These are phyloP conservation scores for Chimonanthus salicifolius DNA, from an alignment of 164 flowering plant genomes.

Conservation along the genomic window DNA sequence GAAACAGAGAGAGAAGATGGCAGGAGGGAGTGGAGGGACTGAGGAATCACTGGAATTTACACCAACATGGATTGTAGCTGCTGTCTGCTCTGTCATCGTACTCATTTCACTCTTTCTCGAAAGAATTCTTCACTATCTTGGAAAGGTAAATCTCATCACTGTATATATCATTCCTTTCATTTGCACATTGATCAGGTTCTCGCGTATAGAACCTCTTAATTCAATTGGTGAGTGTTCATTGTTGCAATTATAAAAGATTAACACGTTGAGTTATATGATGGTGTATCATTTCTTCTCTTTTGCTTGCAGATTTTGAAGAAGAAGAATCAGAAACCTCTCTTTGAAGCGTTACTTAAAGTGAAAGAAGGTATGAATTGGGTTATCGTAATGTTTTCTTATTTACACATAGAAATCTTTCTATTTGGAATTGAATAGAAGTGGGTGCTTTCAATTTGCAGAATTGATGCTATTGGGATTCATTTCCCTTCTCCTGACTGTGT, in stretches of 20 bases:
- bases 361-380: constrained; percentile 55
- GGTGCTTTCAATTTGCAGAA: constrained; percentile 36
- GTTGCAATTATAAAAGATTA: no score
- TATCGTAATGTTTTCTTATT: no score
- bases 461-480: constrained; percentile 83
- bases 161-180: background rate
- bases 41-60: constrained; percentile 39
- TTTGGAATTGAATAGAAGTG: background rate
- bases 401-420: background rate
- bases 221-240: no score
- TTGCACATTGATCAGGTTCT: no score
- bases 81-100: constrained; percentile 49
- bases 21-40: constrained; percentile 2
- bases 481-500: constrained; percentile 56
- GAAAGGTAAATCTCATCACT: constrained; percentile 30
- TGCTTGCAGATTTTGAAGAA: constrained; percentile 46
- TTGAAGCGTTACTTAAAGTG: constrained; percentile 67
- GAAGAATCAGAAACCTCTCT: constrained; percentile 66
- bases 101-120: constrained; percentile 49
- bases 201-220: no score
- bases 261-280: no score
- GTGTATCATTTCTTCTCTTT: background rate
- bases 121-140: constrained; percentile 41
- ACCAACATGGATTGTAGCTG: constrained; percentile 78
- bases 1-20: constrained; percentile 5